These are phyloP conservation scores for Yamadazyma laniorum DNA, from an alignment of 805 yeast genomes.

Conservation along the genomic window DNA sequence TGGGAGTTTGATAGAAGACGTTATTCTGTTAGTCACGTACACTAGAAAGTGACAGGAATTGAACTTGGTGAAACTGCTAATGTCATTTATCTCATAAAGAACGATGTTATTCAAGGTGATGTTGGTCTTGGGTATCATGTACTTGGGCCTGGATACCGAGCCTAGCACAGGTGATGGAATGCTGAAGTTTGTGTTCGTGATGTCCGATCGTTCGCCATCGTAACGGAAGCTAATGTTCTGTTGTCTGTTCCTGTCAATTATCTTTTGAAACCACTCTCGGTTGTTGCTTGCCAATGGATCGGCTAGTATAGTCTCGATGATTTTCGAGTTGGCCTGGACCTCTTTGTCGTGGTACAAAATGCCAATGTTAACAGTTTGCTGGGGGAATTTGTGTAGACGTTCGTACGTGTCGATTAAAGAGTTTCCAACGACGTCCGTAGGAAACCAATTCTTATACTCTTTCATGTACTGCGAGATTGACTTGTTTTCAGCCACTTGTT, in stretches of 20 bases:
- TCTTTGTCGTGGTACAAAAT: constrained; percentile 30
- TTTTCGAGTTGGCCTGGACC: constrained; percentile 20
- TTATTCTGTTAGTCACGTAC: constrained; percentile 11
- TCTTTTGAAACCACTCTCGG: constrained; percentile 28
- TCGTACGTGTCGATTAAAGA: constrained; percentile 14
- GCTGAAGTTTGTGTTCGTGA: constrained; percentile 13
- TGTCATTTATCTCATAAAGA: constrained; percentile 17
- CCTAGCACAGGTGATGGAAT: constrained; percentile 33
- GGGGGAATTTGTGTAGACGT: constrained; percentile 12
- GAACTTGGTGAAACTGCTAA: constrained; percentile 10
- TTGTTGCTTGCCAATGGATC: constrained; percentile 39
- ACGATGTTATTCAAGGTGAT: constrained; percentile 16
- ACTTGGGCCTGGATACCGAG: constrained; percentile 24
- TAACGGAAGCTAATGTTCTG: constrained; percentile 22
- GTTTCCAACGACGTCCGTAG: constrained; percentile 11
- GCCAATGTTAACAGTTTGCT: constrained; percentile 29
- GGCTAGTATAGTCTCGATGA: constrained; percentile 37
- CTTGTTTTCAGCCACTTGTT: constrained; percentile 2
- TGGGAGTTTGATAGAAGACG: constrained; percentile 11
- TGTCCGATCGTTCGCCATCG: constrained; percentile 5
- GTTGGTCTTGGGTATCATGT: constrained; percentile 11
- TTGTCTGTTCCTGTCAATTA: constrained; percentile 20
- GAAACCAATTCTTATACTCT: constrained; percentile 14
- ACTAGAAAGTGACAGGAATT: constrained; percentile 15
- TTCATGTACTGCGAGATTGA: constrained; percentile 11